Percentiles rank a stretch among this genome's conserved stretches.
phyloP scores from a whole-genome alignment of 1,139 yeast species.

The Hansenula sp. region DNA sequence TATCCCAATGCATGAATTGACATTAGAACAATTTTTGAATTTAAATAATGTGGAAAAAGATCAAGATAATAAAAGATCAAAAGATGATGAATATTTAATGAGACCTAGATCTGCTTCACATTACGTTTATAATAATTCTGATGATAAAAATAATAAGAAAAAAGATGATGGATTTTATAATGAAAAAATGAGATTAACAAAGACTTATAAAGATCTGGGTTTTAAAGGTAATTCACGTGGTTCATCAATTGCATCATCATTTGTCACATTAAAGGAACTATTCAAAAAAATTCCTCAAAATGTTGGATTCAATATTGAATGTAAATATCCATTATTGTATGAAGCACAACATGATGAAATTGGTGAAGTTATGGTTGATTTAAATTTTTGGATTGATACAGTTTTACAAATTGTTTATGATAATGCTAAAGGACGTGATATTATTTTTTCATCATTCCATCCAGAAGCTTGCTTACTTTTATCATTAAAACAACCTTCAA shows the following conservation, averaged over 20 bases:
- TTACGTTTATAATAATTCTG: constrained; percentile 12
- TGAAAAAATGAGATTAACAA: constrained; percentile 79
- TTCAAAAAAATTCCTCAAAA: constrained; percentile 75
- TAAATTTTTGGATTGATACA: constrained; percentile 85
- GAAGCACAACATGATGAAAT: constrained; percentile 88
- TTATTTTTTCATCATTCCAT: constrained; percentile 89
- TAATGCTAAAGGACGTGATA: constrained; percentile 73
- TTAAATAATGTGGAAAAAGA: constrained; percentile 37
- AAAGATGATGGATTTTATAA: constrained; percentile 22
- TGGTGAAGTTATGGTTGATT: constrained; percentile 80
- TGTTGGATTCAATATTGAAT: constrained; percentile 93
- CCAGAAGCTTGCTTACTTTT: constrained; percentile 88
- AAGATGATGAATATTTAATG: constrained; percentile 12
- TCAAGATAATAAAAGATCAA: constrained; percentile 1
- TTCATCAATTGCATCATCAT: constrained; percentile 83
- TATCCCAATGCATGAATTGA: constrained; percentile 91
- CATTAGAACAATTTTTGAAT: constrained; percentile 83
- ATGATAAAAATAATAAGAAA: constrained; percentile 3
- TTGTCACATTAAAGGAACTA: constrained; percentile 82
- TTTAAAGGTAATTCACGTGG: constrained; percentile 94
- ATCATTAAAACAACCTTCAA: constrained; percentile 88
- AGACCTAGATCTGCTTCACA: constrained; percentile 24
- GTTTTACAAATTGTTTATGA: constrained; percentile 80
- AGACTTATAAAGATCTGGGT: constrained; percentile 82
- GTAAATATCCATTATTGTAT: constrained; percentile 93